Conservation (phyloP, 192 early-diverging fungal genomes). For the Rhizoclosmatium globosum region DNA sequence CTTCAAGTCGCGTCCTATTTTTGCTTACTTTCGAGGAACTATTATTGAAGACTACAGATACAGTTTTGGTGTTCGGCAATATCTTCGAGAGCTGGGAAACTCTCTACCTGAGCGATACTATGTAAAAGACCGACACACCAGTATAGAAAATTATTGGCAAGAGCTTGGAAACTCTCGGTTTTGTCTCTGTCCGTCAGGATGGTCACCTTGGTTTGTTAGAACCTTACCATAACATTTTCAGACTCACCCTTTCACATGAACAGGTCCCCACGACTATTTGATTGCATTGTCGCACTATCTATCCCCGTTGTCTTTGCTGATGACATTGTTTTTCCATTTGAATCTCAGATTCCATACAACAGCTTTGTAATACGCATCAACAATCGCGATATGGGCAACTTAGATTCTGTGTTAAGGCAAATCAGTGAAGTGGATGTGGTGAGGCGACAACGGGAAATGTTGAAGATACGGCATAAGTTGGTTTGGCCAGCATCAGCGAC, state of each 20-base stretch:
- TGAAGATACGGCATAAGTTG: constrained; percentile 16
- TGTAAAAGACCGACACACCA: constrained; percentile 24
- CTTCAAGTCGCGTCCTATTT: constrained; percentile 22
- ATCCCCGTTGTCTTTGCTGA: constrained; percentile 46
- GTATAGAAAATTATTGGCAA: constrained; percentile 30
- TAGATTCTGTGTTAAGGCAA: constrained; percentile 9
- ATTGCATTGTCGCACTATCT: constrained; percentile 39
- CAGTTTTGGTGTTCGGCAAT: constrained; percentile 43
- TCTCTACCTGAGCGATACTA: constrained; percentile 22
- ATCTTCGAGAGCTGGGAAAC: constrained; percentile 26
- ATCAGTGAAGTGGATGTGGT: not conserved
- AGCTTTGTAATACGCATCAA: constrained; percentile 26
- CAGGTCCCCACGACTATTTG: constrained; percentile 41
- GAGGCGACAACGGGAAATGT: constrained; percentile 1
- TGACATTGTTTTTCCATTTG: constrained; percentile 40
- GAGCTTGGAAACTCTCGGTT: constrained; percentile 42
- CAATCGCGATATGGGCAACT: constrained; percentile 26
- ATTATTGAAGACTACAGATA: constrained; percentile 40
- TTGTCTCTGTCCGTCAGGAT: constrained; percentile 44
- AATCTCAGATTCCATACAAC: constrained; percentile 37
- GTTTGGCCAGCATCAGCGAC: constrained; percentile 32
- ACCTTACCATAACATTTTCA: not conserved
- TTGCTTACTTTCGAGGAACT: constrained; percentile 48
- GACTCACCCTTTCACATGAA: not conserved
- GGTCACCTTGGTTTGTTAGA: constrained; percentile 38